A percentile compares a stretch with the other conserved stretches of the same genome.
phyloP scores from a whole-genome alignment of 2,329 filamentous ascomycete genomes.

The Fusarium tanahbumbuense region DNA sequence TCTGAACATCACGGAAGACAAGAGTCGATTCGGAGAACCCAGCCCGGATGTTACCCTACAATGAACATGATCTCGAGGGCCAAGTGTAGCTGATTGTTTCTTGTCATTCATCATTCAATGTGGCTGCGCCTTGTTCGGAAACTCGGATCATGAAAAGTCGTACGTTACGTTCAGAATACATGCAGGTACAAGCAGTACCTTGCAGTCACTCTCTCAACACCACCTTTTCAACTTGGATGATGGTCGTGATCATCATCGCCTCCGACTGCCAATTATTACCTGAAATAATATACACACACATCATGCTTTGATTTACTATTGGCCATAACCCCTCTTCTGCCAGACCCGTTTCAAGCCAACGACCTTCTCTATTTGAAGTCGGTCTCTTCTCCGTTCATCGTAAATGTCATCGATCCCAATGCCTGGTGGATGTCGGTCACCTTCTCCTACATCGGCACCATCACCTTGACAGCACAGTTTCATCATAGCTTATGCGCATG shows the following conservation, averaged over 20 bases:
- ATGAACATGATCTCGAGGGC: background rate
- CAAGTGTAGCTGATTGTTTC: slow-evolving; percentile 5
- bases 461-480: slow-evolving; percentile 10
- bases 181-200: slow-evolving; percentile 25
- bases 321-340: slow-evolving; percentile 17
- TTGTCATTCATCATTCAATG: slow-evolving; percentile 11
- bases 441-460: background rate
- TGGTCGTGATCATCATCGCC: slow-evolving; percentile 33
- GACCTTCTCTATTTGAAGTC: background rate
- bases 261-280: slow-evolving; percentile 2
- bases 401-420: slow-evolving; percentile 1
- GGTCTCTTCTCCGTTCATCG: background rate
- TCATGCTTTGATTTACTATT: slow-evolving; percentile 7
- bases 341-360: background rate
- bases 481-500: background rate
- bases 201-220: slow-evolving; percentile 13
- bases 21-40: background rate
- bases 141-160: slow-evolving; percentile 9
- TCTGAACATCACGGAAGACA: slow-evolving; percentile 14
- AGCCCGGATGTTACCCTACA: slow-evolving; percentile 31
- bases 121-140: slow-evolving; percentile 20
- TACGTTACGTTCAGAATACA: slow-evolving; percentile 7
- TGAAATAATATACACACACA: background rate
- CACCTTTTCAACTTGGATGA: slow-evolving; percentile 8
- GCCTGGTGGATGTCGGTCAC: background rate